Percentiles rank a stretch among this genome's conserved stretches.
Evolutionary conservation across 371 early-diverging fungal genomes (phyloP).

Genomic region (Mortierella sp.): DNA sequence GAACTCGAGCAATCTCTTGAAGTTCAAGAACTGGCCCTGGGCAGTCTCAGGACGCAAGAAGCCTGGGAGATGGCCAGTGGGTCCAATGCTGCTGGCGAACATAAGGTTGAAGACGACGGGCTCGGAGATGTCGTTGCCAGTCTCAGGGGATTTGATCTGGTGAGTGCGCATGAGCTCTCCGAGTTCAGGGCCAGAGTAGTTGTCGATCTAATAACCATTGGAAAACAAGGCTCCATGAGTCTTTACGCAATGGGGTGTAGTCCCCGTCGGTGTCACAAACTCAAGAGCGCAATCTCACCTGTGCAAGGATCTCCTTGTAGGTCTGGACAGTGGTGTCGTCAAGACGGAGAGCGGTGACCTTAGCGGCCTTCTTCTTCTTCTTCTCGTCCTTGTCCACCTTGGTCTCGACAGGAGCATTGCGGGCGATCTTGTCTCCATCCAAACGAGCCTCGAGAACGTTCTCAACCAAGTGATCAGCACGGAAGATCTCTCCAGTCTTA

Average conservation of each 20-base stretch:
- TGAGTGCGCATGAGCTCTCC: slow-evolving; percentile 88
- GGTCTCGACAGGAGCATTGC: slow-evolving; percentile 65
- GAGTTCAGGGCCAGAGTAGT: slow-evolving; percentile 90
- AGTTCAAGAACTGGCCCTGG: slow-evolving; percentile 99
- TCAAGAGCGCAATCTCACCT: too few species aligned
- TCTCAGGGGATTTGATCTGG: slow-evolving; percentile 93
- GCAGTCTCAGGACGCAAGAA: slow-evolving; percentile 99
- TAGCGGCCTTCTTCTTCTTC: slow-evolving; percentile 81
- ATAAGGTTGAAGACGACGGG: slow-evolving; percentile 99
- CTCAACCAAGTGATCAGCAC: slow-evolving; percentile 99
- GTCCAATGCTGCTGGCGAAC: slow-evolving; percentile 99
- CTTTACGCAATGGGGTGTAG: too few species aligned
- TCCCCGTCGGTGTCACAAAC: too few species aligned
- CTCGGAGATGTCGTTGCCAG: slow-evolving; percentile 91
- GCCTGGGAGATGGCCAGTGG: slow-evolving; percentile 90
- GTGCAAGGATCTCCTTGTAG: slow-evolving; percentile 89
- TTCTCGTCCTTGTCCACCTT: slow-evolving; percentile 64
- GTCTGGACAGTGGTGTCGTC: slow-evolving; percentile 72
- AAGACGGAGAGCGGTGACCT: slow-evolving; percentile 75
- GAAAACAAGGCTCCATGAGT: not conserved
- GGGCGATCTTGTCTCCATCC: slow-evolving; percentile 83
- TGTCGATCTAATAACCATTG: slow-evolving; percentile 81
- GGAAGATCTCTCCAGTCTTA: slow-evolving; percentile 95
- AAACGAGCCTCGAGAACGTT: slow-evolving; percentile 91
- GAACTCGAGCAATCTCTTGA: slow-evolving; percentile 96